phyloP scores from a whole-genome alignment of 2,329 filamentous ascomycete genomes.

The Aspergillus pseudoviridinutans region DNA sequence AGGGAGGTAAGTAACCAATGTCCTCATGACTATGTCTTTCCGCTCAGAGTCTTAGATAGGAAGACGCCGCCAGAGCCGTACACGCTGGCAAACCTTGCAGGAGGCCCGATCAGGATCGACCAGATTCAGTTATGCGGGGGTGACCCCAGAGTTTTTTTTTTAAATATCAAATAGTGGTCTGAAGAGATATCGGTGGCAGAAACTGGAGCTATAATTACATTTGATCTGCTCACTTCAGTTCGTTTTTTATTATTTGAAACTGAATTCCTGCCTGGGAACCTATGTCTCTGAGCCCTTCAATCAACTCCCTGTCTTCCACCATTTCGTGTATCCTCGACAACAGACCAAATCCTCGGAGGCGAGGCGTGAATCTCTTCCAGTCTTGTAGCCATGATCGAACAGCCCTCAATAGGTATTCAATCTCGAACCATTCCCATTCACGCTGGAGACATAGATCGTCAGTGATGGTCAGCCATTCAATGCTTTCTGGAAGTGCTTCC shows the following conservation, averaged over 20 bases:
- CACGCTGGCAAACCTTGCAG: too few species aligned
- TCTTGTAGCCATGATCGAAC: conserved; percentile 13
- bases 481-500: conserved; percentile 12
- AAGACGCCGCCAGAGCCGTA: too few species aligned
- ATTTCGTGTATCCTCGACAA: background rate
- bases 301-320: conserved; percentile 1
- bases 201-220: background rate
- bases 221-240: background rate
- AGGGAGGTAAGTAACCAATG: too few species aligned
- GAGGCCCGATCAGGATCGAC: too few species aligned
- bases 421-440: conserved; percentile 5
- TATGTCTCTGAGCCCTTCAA: conserved; percentile 3
- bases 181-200: background rate
- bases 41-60: too few species aligned
- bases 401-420: conserved; percentile 1
- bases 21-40: too few species aligned
- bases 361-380: conserved; percentile 9
- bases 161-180: background rate
- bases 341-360: conserved; percentile 9
- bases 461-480: conserved; percentile 15
- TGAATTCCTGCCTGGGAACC: conserved; percentile 1
- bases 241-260: background rate
- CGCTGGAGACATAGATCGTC: conserved; percentile 13
- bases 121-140: too few species aligned
- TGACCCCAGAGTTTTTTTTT: too few species aligned